Conservation (phyloP, 2,329 filamentous ascomycete species). For the Microthyrium microscopicum region DNA sequence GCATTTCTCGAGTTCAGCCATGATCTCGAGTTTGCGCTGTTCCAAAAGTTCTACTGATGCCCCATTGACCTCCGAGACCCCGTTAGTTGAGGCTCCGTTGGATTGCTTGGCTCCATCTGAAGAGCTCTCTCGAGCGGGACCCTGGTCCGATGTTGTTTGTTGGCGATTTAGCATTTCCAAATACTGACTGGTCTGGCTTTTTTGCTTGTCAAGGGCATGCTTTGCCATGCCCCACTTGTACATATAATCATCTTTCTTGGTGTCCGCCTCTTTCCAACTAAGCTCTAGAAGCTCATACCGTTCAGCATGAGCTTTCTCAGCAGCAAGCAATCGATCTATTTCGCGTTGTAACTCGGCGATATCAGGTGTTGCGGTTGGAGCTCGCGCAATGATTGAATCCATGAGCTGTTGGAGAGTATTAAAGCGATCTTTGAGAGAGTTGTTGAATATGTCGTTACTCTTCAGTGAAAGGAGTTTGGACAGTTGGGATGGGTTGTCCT, state of each 20-base stretch:
- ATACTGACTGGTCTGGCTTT: slow-evolving; percentile 79
- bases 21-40: slow-evolving; percentile 58
- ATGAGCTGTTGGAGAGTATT: slow-evolving; percentile 62
- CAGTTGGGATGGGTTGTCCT: neutral
- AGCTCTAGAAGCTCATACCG: slow-evolving; percentile 53
- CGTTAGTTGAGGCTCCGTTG: slow-evolving; percentile 24
- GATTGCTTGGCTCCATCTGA: slow-evolving; percentile 1
- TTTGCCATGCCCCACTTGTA: slow-evolving; percentile 89
- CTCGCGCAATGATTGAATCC: slow-evolving; percentile 44
- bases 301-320: slow-evolving; percentile 69
- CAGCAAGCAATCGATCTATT: slow-evolving; percentile 57
- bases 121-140: slow-evolving; percentile 3
- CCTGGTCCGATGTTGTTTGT: neutral
- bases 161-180: slow-evolving; percentile 25
- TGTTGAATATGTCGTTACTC: slow-evolving; percentile 44
- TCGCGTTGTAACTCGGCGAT: slow-evolving; percentile 56
- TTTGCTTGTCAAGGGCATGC: slow-evolving; percentile 78
- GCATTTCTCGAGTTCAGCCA: slow-evolving; percentile 61
- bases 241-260: slow-evolving; percentile 73
- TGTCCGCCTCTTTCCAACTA: slow-evolving; percentile 79
- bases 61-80: slow-evolving; percentile 38
- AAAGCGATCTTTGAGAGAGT: slow-evolving; percentile 61
- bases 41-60: slow-evolving; percentile 50
- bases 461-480: slow-evolving; percentile 13
- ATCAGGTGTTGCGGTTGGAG: slow-evolving; percentile 40